A percentile compares a stretch with the other conserved stretches of the same genome.
Conservation (phyloP, 192 early-diverging fungal species). For the Coemansia sp. region DNA sequence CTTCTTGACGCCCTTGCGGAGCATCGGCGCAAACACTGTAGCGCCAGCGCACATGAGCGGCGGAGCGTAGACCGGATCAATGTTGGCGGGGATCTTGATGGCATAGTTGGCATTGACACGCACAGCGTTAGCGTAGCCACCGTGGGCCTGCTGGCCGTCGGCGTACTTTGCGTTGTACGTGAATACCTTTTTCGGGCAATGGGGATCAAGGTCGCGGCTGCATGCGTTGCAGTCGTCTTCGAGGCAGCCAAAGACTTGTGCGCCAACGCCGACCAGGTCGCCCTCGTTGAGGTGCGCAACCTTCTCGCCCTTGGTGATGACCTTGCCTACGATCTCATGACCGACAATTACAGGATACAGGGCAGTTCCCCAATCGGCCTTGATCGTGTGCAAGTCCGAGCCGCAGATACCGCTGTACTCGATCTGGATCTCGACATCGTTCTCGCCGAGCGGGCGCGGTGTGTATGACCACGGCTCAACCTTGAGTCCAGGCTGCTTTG, state of each 20-base stretch:
- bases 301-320: slow-evolving; percentile 58
- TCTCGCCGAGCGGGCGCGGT: slow-evolving; percentile 58
- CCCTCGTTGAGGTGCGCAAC: slow-evolving; percentile 60
- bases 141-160: slow-evolving; percentile 53
- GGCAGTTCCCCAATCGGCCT: slow-evolving; percentile 59
- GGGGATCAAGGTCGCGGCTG: slow-evolving; percentile 38
- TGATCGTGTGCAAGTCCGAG: slow-evolving; percentile 71
- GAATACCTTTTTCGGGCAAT: slow-evolving; percentile 46
- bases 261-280: slow-evolving; percentile 67
- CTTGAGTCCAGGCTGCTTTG: slow-evolving; percentile 24
- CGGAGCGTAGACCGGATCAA: slow-evolving; percentile 61
- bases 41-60: slow-evolving; percentile 82
- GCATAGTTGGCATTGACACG: slow-evolving; percentile 59
- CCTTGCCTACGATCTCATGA: slow-evolving; percentile 68
- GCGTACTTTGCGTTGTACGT: slow-evolving; percentile 59
- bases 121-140: slow-evolving; percentile 64
- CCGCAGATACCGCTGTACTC: slow-evolving; percentile 76
- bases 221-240: slow-evolving; percentile 56
- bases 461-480: slow-evolving; percentile 56
- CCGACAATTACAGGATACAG: slow-evolving; percentile 57
- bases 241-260: slow-evolving; percentile 60
- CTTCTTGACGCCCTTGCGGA: slow-evolving; percentile 58
- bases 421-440: slow-evolving; percentile 73
- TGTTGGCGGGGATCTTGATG: slow-evolving; percentile 60
- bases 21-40: slow-evolving; percentile 72